phyloP scores from a whole-genome alignment of 352 stramenopile genomes.

The Globisporangium spinosum region DNA sequence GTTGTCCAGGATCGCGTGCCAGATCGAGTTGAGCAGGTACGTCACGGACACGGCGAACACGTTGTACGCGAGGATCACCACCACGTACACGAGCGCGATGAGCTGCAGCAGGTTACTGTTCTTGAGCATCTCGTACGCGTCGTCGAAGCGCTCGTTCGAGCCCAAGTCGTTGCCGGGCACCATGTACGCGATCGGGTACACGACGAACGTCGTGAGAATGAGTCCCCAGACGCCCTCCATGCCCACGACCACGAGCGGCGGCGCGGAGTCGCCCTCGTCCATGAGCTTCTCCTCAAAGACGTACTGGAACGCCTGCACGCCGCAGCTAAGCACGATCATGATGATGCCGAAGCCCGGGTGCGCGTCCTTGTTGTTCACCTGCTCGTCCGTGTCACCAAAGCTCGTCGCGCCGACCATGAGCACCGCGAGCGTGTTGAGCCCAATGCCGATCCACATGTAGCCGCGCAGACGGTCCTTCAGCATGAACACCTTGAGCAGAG shows the following conservation, averaged over 20 bases:
- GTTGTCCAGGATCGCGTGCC: slow-evolving; percentile 98
- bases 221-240: slow-evolving; percentile 97
- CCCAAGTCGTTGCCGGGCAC: slow-evolving; percentile 92
- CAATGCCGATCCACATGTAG: slow-evolving; percentile 97
- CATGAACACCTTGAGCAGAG: slow-evolving; percentile 94
- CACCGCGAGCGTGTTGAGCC: slow-evolving; percentile 91
- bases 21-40: slow-evolving; percentile 95
- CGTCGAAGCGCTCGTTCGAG: slow-evolving; percentile 91
- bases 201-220: slow-evolving; percentile 89
- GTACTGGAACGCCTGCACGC: slow-evolving; percentile 94
- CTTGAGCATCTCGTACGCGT: slow-evolving; percentile 67
- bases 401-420: slow-evolving; percentile 93
- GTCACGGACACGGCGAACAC: slow-evolving; percentile 96
- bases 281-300: slow-evolving; percentile 98
- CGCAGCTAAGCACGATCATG: slow-evolving; percentile 93
- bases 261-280: slow-evolving; percentile 90
- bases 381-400: slow-evolving; percentile 76
- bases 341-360: slow-evolving; percentile 89
- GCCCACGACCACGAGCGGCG: slow-evolving; percentile 91
- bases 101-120: slow-evolving; percentile 62
- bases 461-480: slow-evolving; percentile 85
- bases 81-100: slow-evolving; percentile 85
- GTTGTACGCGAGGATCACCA: slow-evolving; percentile 96
- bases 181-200: slow-evolving; percentile 92
- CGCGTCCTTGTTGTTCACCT: slow-evolving; percentile 55